Percentiles rank a stretch among this genome's conserved stretches.
Conservation (phyloP, 75 land plant species). For the Pinus taeda region DNA sequence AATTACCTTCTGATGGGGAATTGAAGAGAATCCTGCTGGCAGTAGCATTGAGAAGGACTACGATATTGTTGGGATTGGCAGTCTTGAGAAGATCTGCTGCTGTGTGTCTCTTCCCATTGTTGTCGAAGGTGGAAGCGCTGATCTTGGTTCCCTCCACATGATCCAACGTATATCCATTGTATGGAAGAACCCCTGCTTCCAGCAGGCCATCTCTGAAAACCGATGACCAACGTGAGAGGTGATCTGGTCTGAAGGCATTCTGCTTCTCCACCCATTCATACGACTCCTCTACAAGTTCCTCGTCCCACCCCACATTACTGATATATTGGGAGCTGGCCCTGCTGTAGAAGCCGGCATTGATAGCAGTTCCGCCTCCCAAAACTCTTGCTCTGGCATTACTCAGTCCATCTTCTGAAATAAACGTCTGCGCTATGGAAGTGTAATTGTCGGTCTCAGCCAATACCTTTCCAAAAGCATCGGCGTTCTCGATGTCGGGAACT, state of each 20-base stretch:
- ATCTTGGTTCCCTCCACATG: conserved; percentile 34
- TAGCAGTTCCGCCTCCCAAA: conserved; percentile 76
- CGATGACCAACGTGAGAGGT: conserved; percentile 47
- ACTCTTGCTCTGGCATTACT: conserved; percentile 74
- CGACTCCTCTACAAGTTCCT: conserved; percentile 52
- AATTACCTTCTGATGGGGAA: conserved; percentile 17
- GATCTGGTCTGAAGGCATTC: conserved; percentile 52
- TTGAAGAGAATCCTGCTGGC: conserved; percentile 9
- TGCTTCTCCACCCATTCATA: conserved; percentile 80
- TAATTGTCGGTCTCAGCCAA: conserved; percentile 22
- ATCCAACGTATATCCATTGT: conserved; percentile 62
- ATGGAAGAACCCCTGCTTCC: conserved; percentile 64
- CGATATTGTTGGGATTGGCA: conserved; percentile 11
- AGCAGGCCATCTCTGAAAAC: conserved; percentile 62
- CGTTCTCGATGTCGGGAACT: conserved; percentile 42
- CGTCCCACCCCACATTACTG: conserved; percentile 50
- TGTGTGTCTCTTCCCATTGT: conserved; percentile 14
- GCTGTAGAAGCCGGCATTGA: conserved; percentile 90
- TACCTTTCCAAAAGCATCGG: conserved; percentile 42
- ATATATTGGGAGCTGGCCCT: conserved; percentile 56
- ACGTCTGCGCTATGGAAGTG: conserved; percentile 67
- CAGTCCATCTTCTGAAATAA: conserved; percentile 79
- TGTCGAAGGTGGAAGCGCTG: conserved; percentile 24
- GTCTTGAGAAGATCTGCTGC: conserved; percentile 16
- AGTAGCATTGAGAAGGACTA: conserved; percentile 17